Conservation (phyloP, 306 rosid genomes). For the Vachellia collinsii region DNA sequence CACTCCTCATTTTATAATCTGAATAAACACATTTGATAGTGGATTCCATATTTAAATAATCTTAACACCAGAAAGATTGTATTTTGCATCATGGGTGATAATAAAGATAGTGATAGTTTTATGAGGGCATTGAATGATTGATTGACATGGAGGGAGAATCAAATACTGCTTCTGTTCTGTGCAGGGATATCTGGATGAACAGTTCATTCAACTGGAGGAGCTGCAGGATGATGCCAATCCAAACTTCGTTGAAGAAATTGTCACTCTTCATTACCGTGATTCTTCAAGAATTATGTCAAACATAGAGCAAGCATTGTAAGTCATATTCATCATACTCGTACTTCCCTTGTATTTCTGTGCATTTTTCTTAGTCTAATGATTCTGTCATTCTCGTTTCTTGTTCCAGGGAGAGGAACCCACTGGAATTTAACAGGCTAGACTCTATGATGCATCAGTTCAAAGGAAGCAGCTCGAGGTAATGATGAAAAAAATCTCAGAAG, state of each 20-base stretch:
- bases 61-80: not conserved
- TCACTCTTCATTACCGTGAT: slow-evolving; percentile 74
- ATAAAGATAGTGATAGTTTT: slow-evolving; percentile 20
- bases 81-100: slow-evolving; percentile 9
- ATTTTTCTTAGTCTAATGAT: not conserved
- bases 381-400: slow-evolving; percentile 22
- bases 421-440: slow-evolving; percentile 77
- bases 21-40: not conserved
- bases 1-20: not conserved
- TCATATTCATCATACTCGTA: slow-evolving; percentile 11
- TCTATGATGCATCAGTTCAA: slow-evolving; percentile 81
- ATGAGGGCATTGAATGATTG: no score
- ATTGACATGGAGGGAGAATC: slow-evolving; percentile 1
- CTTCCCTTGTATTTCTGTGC: not conserved
- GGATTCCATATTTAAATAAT: not conserved
- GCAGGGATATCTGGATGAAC: slow-evolving; percentile 85
- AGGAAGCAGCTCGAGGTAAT: slow-evolving; percentile 94
- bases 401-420: slow-evolving; percentile 63
- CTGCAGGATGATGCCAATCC: slow-evolving; percentile 87
- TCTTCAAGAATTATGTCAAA: slow-evolving; percentile 68
- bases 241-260: slow-evolving; percentile 90
- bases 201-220: slow-evolving; percentile 84
- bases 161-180: not conserved
- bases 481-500: not conserved
- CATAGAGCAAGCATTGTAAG: slow-evolving; percentile 79